Base-by-base conservation (phyloP, 2,329 filamentous ascomycete genomes). In the Trichoderma brevicompactum region DNA sequence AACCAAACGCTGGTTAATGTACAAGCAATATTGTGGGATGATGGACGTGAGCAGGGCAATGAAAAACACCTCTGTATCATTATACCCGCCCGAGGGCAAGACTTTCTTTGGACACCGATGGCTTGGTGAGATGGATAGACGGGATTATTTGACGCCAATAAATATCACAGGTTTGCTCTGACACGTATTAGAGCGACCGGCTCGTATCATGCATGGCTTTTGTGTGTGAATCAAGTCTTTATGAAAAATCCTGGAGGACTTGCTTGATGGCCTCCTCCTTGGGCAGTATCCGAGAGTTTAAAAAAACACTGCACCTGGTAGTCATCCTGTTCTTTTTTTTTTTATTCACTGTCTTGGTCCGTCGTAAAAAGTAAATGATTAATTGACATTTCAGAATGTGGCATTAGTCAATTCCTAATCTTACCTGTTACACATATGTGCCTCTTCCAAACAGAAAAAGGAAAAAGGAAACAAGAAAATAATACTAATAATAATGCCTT, bases 21-120 rank as follows among this genome's bases (percentile, higher is more conserved):
- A 52, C 38, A 5, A 32, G 23, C 58, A 52, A 34, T 52, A 43
- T 34, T 10, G 13, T 61, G 46, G 28, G 48, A 62, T 50, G 32
- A 46, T 41, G 54, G 54, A 46, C 40, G 41, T 54, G 48, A 60
- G 49, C 19, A 58, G 54, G 55, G 61, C 49, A 56, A 44, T 46
- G 23, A 43, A 38, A 53, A 44, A 40, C 53, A 65, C 19, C 38
- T 65, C 48, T 65, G 63, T 46, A 65, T 65, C 48, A 48, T 53
- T 65, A 65, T 65, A 65, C 63, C 63, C 63, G 52, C 53, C 52
- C 54, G 13, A 40, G 41, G 32, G 19, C 34, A 48, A 46, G 28
- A n/a, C 32, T 54, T n/a, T 53, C 9, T 54, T 54, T 63, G 49
- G 28, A 46, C 49, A 53, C 32, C 10, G 41, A 38, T 32, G 34